phyloP scores from a whole-genome alignment of 768 basidiomycete genomes.

The Termitomyces sp. region DNA sequence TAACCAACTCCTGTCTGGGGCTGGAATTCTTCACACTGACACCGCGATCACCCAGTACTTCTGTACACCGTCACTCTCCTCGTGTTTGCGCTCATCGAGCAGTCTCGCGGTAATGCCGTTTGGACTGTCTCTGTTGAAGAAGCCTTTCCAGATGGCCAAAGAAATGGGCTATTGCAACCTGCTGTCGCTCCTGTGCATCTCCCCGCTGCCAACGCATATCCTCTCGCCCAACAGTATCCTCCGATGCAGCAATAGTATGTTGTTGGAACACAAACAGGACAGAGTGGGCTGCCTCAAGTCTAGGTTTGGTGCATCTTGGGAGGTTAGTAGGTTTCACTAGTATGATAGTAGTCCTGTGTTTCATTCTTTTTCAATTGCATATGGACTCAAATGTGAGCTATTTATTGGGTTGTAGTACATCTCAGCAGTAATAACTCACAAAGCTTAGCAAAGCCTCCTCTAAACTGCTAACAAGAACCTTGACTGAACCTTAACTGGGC shows the following conservation, averaged over 20 bases:
- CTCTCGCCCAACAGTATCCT: not conserved
- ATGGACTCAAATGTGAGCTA: no score
- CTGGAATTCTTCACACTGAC: not conserved
- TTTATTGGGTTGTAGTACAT: no score
- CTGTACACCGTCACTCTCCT: constrained; percentile 11
- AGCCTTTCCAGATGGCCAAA: not conserved
- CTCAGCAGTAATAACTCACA: no score
- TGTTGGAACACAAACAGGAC: not conserved
- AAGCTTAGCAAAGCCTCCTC: no score
- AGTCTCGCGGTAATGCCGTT: constrained; percentile 11
- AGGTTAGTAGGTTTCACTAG: no score
- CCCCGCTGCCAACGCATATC: not conserved
- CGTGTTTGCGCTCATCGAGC: not conserved
- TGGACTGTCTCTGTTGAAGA: constrained; percentile 8
- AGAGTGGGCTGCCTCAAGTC: not conserved
- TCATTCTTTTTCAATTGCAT: no score
- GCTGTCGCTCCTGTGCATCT: not conserved
- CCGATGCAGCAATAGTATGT: not conserved
- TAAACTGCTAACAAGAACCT: no score
- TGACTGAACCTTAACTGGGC: no score
- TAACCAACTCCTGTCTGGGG: not conserved
- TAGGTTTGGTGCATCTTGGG: not conserved
- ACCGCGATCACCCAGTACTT: constrained; percentile 5
- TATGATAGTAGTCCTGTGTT: no score
- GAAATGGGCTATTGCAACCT: not conserved